phyloP scores from a whole-genome alignment of 2,329 filamentous ascomycete species.

The Fusarium bactridioides region DNA sequence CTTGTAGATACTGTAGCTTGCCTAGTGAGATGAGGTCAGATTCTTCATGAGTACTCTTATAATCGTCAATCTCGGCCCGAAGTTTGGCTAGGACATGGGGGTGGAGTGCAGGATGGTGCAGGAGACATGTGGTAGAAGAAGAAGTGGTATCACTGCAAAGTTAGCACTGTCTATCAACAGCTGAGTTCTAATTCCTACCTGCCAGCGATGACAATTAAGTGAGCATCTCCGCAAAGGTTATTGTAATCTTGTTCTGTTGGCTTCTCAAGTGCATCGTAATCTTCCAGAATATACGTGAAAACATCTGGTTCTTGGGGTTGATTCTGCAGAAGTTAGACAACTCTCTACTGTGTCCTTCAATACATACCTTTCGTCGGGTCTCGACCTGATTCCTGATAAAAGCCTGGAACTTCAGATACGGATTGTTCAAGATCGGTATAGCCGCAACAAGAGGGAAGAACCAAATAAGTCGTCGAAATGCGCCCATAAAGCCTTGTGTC shows the following conservation, averaged over 20 bases:
- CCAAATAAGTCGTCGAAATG: background rate
- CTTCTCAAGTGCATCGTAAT: background rate
- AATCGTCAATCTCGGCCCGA: constrained; percentile 15
- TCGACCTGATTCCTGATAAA: background rate
- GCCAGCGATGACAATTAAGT: background rate
- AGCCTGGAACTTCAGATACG: background rate
- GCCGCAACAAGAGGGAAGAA: background rate
- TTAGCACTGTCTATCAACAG: too few species aligned
- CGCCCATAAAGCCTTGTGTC: background rate
- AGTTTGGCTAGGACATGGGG: background rate
- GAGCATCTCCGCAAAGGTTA: background rate
- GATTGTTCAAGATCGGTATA: background rate
- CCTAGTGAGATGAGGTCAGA: background rate
- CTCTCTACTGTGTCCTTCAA: too few species aligned
- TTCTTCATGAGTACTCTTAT: background rate
- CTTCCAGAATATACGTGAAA: constrained; percentile 1
- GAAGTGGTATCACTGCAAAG: constrained; percentile 16
- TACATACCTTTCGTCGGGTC: background rate
- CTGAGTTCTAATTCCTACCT: background rate
- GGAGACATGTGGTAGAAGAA: constrained; percentile 1
- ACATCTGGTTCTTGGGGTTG: constrained; percentile 12
- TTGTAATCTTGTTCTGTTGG: background rate
- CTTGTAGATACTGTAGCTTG: constrained; percentile 22
- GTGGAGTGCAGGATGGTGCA: background rate
- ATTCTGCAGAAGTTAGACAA: background rate